Conservation (phyloP, 169 alveolate genomes). For the Plasmodium relictum region DNA sequence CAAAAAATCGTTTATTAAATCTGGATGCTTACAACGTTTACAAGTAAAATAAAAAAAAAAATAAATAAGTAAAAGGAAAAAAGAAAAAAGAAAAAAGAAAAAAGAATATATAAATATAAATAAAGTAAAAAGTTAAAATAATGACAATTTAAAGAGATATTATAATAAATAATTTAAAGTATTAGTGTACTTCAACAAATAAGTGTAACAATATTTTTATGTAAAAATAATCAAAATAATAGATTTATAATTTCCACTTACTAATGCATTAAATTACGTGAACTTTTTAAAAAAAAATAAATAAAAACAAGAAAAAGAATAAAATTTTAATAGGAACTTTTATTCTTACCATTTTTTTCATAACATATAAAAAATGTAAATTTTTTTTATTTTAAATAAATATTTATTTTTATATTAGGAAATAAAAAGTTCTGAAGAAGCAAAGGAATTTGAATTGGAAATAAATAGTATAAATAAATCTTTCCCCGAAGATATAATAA, state of each 20-base stretch:
- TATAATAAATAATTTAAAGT: no score
- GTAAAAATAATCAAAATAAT: no score
- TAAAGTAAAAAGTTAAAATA: no score
- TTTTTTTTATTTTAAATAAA: neutral
- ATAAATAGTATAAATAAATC: conserved; percentile 46
- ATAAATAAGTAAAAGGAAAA: neutral
- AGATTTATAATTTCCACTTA: no score
- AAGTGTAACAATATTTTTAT: no score
- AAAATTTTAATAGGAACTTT: neutral
- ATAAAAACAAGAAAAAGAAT: no score
- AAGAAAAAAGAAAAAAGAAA: no score
- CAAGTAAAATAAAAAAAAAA: conserved; percentile 35
- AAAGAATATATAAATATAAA: no score
- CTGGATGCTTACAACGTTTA: conserved; percentile 59
- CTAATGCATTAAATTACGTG: no score
- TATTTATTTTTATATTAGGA: conserved; percentile 14
- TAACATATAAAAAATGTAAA: neutral
- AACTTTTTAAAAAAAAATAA: no score
- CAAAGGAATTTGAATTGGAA: conserved; percentile 49
- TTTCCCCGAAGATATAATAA: conserved; percentile 64
- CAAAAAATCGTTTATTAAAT: conserved; percentile 57
- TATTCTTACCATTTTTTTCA: neutral
- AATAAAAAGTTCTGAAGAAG: conserved; percentile 61
- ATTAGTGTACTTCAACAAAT: no score
- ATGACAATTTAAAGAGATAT: no score